Base-by-base conservation (phyloP, 2,329 filamentous ascomycete genomes). In the Claviceps capensis region DNA sequence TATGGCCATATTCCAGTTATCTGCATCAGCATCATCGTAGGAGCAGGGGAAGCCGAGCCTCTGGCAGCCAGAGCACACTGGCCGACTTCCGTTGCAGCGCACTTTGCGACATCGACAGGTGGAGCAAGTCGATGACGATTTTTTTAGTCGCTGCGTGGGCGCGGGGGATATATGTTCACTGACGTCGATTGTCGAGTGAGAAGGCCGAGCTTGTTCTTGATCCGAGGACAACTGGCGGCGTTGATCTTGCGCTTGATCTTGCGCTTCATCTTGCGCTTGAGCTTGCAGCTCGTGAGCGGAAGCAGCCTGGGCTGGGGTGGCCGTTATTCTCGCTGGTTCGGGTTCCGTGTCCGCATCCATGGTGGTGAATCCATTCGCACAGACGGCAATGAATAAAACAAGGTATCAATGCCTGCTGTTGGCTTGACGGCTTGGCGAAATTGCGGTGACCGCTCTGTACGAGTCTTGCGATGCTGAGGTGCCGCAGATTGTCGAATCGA, bases 21-120 rank as follows among this genome's bases (percentile, higher is more conserved):
- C 68, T 34, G 68, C 58, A 51, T 67, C 67, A 47, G 64, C 66
- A 50, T 77, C 75, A 53, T 78, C 74, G 59, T 78, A 80, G 7
- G 76, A 76, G 61, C 77, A 81, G 6, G 72, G 69, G 57, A 80
- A 79, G 47, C 75, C 75, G 45, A 81, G 71, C 19, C 77, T 73
- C 56, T 78, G 74, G 63, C 77, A 81, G 63, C 79, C 79, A 64
- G 74, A 73, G 62, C 77, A 81, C 53, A 75, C 65, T 48, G 73
- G 69, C 42, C 73, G 73, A 13, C 71, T 67, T 38, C 76, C 75
- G 59, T 79, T 75, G 65, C 77, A 81, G 47, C 77, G 75, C 19
- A 81, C 77, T 63, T 81, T 80, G 60, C 77, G 74, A 48, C 72
- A 69, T 22, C 75, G 73, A 56, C 75, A 78, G 11, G 75, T 76